phyloP scores from a whole-genome alignment of 371 early-diverging fungal genomes.

The Rhizopus stolonifer region DNA sequence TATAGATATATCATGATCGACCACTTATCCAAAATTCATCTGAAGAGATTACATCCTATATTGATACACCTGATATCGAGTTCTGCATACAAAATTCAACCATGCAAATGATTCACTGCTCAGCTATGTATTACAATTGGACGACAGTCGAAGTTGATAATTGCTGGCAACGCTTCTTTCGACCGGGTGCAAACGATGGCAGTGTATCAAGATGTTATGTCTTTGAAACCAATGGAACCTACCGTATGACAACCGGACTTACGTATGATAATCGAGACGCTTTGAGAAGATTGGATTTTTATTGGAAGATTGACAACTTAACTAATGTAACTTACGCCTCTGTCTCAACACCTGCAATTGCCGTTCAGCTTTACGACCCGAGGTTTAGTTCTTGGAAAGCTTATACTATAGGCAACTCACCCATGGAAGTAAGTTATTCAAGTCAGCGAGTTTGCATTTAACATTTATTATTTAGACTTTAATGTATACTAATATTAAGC shows the following conservation, averaged over 20 bases:
- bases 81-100: constrained; percentile 36
- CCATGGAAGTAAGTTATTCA: constrained; percentile 22
- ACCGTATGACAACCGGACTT: constrained; percentile 23
- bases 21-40: constrained; percentile 35
- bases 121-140: constrained; percentile 30
- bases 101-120: constrained; percentile 23
- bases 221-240: constrained; percentile 25
- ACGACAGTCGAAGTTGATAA: constrained; percentile 8
- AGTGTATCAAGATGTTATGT: constrained; percentile 22
- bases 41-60: constrained; percentile 20
- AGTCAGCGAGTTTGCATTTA: neutral
- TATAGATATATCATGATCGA: constrained; percentile 31
- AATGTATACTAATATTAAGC: constrained; percentile 18
- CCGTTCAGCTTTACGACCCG: constrained; percentile 32
- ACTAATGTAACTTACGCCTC: constrained; percentile 15
- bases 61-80: constrained; percentile 37
- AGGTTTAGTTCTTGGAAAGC: constrained; percentile 30
- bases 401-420: constrained; percentile 15
- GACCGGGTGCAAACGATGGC: constrained; percentile 4
- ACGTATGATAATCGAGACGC: constrained; percentile 13
- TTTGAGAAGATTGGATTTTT: constrained; percentile 38
- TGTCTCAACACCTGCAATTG: constrained; percentile 31
- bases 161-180: constrained; percentile 13
- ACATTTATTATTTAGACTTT: neutral
- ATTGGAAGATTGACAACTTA: constrained; percentile 35